Evolutionary conservation across 1,284 basidiomycete genomes (phyloP), one percentile per base, ranked within the genome.

Genomic region (Sparassis latifolia): DNA sequence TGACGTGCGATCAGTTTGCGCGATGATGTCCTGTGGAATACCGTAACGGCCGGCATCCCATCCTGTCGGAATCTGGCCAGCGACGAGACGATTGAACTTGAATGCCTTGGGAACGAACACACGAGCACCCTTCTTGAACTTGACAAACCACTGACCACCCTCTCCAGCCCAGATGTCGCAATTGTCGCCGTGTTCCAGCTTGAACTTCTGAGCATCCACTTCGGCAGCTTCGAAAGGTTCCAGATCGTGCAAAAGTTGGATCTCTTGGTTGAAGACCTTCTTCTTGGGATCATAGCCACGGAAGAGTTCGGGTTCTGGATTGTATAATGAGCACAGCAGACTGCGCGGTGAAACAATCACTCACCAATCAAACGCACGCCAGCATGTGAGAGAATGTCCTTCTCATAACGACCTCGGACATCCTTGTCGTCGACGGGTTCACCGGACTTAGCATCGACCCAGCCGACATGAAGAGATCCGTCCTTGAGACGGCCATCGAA

Each of bases 361-460:
- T 65, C 62, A 93, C 91, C 92, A 57, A 99, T 96, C 52, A 99
- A 70, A 53, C 96, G 90, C 64, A 98, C 90, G 69, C 96, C 97
- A n/a, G 93, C 80, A 65, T 98, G 95, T 35, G 76, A 78, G 51
- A 97, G 70, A 58, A 99, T 94, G 9, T 97, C 92, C 69, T 93
- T 91, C 75, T 99, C 94, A 68, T 97, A 99, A 55, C 86, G 89
- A 45, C 86, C 84, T 57, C 89, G 87, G 56, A 98, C 86, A 60
- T 99, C 95, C 74, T 97, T 97, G 75, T 99, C 96, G 64, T 99
- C 95, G 48, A 99, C 88, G n/a, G 95, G 93, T 62, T 98, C 95
- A 44, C 77, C 81, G n/a, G 87, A 82, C 78, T 97, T 96, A 63
- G 84, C 82, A 63, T 98, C 96, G 49, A 98, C 93, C 96, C 96